Evolutionary conservation across 129 eudicot genomes (phyloP).

Genomic region (Chrysanthemum makinoi): DNA sequence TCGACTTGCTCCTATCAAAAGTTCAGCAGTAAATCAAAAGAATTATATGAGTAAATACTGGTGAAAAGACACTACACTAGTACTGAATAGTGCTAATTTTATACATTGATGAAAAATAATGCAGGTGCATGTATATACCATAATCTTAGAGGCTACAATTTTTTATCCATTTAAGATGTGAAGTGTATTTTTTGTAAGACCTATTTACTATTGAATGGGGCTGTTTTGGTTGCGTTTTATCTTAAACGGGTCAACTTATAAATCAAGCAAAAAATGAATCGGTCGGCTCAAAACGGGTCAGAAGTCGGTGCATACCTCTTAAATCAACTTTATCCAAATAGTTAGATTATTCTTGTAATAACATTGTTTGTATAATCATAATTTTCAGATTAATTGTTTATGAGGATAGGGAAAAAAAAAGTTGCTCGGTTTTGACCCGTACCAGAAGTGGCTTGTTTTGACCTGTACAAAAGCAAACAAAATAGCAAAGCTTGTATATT

Average conservation of each 20-base stretch:
- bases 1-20: constrained; percentile 36
- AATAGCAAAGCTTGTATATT: too few species aligned
- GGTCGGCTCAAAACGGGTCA: neutral
- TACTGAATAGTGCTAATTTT: too few species aligned
- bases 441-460: neutral
- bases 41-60: neutral
- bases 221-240: neutral
- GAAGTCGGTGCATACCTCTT: neutral
- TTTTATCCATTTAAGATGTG: too few species aligned
- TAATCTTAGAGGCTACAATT: too few species aligned
- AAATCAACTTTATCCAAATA: neutral
- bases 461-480: neutral
- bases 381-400: too few species aligned
- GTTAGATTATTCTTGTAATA: neutral
- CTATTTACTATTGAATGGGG: neutral
- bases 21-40: neutral
- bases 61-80: neutral
- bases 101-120: too few species aligned
- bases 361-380: too few species aligned
- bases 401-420: neutral
- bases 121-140: too few species aligned
- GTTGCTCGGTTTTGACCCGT: neutral
- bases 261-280: neutral
- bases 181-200: neutral
- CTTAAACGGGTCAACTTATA: neutral